phyloP scores from a whole-genome alignment of 257 asterid genomes.

The Lycium barbarum region DNA sequence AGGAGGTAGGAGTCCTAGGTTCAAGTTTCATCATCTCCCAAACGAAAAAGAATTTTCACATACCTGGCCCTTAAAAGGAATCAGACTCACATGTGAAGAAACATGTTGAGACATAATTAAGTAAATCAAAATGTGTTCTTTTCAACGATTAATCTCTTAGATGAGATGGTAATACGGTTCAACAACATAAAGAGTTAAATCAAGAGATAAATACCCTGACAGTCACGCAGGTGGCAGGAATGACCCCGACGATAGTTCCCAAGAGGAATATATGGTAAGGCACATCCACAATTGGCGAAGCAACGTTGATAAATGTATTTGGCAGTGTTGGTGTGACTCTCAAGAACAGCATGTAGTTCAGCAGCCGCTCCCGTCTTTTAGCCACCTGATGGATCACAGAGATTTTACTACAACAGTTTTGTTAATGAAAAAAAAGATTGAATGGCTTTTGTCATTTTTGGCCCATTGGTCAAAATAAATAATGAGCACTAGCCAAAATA shows the following conservation, averaged over 20 bases:
- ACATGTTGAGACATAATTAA: too few relatives aligned
- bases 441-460: neutral
- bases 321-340: conserved; percentile 96
- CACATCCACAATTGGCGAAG: conserved; percentile 93
- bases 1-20: too few relatives aligned
- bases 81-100: too few relatives aligned
- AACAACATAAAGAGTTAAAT: neutral
- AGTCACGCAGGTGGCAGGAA: conserved; percentile 91
- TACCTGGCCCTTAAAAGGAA: too few relatives aligned
- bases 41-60: too few relatives aligned
- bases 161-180: too few relatives aligned
- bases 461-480: too few relatives aligned
- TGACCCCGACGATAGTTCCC: conserved; percentile 83
- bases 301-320: conserved; percentile 86
- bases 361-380: conserved; percentile 67
- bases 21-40: too few relatives aligned
- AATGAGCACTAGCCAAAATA: too few relatives aligned
- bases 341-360: conserved; percentile 90
- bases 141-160: too few relatives aligned
- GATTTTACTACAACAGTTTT: conserved; percentile 19
- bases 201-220: conserved; percentile 66
- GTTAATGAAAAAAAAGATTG: too few relatives aligned
- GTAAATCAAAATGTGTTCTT: too few relatives aligned
- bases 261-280: conserved; percentile 86
- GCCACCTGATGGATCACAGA: conserved; percentile 59